Conservation (phyloP, 2,329 filamentous ascomycete genomes). For the Claviceps purpurea region DNA sequence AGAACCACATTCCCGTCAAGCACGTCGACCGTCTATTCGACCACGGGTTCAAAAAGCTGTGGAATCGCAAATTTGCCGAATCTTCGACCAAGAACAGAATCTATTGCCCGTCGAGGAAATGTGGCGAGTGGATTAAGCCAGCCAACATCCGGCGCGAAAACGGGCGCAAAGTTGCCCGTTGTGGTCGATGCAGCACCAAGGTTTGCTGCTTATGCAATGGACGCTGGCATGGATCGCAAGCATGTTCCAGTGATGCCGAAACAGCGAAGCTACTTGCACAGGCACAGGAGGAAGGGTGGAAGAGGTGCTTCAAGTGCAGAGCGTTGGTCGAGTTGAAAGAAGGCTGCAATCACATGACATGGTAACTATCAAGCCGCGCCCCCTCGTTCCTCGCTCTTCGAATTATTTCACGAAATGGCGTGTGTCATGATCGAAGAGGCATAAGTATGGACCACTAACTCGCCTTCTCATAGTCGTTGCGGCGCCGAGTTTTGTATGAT, state of each 20-base stretch:
- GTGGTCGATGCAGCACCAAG: slow-evolving; percentile 56
- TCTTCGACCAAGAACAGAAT: slow-evolving; percentile 60
- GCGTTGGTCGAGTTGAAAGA: slow-evolving; percentile 66
- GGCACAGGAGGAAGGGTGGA: slow-evolving; percentile 57
- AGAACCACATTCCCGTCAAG: slow-evolving; percentile 58
- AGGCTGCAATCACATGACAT: slow-evolving; percentile 81
- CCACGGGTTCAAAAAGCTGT: slow-evolving; percentile 57
- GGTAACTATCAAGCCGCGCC: slow-evolving; percentile 36
- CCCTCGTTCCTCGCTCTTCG: neutral
- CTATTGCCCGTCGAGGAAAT: slow-evolving; percentile 61
- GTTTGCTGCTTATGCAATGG: slow-evolving; percentile 63
- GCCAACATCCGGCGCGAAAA: slow-evolving; percentile 46
- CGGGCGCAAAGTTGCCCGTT: slow-evolving; percentile 54
- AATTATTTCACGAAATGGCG: no score
- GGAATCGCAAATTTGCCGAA: slow-evolving; percentile 72
- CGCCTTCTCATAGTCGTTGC: slow-evolving; percentile 42
- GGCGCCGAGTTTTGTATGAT: slow-evolving; percentile 79
- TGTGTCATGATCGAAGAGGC: neutral
- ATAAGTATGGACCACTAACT: neutral
- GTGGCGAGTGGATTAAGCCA: slow-evolving; percentile 70
- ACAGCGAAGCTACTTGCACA: slow-evolving; percentile 49
- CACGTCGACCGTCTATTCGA: slow-evolving; percentile 68
- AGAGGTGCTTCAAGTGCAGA: slow-evolving; percentile 62
- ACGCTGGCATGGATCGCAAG: slow-evolving; percentile 54
- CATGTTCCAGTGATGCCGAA: slow-evolving; percentile 61